phyloP scores from a whole-genome alignment of 148 eudicot species.

The Tetragonia tetragonoides region DNA sequence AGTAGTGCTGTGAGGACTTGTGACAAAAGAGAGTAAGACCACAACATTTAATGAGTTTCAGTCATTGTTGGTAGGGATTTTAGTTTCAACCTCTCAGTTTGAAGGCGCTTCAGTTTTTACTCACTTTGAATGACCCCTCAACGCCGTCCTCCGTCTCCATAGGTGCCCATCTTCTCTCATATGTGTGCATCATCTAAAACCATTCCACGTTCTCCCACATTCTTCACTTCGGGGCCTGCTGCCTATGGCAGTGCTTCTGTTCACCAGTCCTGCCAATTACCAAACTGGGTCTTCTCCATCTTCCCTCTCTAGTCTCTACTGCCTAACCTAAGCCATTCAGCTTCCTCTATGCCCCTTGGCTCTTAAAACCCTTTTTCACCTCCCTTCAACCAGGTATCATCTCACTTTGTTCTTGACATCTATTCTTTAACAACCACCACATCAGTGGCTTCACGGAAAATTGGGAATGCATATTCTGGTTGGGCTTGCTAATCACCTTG shows the following conservation, averaged over 20 bases:
- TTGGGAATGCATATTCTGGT: too few relatives aligned
- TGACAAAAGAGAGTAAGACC: not conserved
- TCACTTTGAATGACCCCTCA: too few relatives aligned
- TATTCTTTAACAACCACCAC: too few relatives aligned
- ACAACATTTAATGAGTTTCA: too few relatives aligned
- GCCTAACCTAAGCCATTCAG: not conserved
- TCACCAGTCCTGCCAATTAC: not conserved
- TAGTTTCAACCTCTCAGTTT: not conserved
- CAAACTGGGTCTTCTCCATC: not conserved
- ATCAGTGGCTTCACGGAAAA: too few relatives aligned
- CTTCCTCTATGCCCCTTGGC: too few relatives aligned
- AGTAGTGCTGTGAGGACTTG: too few relatives aligned
- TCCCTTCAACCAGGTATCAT: too few relatives aligned
- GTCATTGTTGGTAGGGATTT: not conserved
- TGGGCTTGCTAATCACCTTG: too few relatives aligned
- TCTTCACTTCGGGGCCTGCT: not conserved
- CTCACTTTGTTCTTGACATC: too few relatives aligned
- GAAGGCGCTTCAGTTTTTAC: not conserved
- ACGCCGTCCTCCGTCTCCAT: not conserved
- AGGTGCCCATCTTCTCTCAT: not conserved
- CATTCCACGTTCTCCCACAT: not conserved
- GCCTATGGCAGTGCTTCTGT: not conserved
- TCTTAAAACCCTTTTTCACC: too few relatives aligned
- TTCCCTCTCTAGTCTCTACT: not conserved
- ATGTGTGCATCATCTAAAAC: not conserved